phyloP scores from a whole-genome alignment of 768 basidiomycete species.

The Naganishia vishniacii region DNA sequence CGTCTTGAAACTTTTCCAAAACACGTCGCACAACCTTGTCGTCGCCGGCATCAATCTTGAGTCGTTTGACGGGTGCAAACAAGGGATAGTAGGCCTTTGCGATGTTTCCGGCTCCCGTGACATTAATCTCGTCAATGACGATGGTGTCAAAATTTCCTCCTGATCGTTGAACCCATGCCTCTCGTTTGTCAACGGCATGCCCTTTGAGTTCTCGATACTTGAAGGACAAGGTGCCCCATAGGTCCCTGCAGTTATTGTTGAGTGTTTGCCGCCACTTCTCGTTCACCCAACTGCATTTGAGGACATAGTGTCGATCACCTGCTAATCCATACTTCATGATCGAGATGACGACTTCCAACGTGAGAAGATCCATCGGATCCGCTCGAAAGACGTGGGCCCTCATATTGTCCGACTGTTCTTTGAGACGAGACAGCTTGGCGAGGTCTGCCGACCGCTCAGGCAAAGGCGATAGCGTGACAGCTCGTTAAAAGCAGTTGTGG shows the following conservation, averaged over 20 bases:
- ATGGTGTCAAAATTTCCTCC: background rate
- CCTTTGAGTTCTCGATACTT: background rate
- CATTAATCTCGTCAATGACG: background rate
- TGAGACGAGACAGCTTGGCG: background rate
- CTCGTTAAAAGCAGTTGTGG: background rate
- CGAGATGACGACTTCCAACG: background rate
- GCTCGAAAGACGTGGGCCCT: background rate
- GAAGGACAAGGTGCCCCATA: background rate
- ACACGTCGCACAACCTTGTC: background rate
- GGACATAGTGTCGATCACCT: background rate
- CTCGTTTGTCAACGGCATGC: background rate
- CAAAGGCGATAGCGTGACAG: background rate
- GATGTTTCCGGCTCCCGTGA: no score
- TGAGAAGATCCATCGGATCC: background rate
- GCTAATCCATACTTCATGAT: background rate
- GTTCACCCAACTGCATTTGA: background rate
- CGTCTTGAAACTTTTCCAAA: background rate
- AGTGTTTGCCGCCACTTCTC: background rate
- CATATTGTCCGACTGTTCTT: background rate
- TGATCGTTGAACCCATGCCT: background rate
- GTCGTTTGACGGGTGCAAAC: background rate
- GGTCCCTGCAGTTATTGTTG: background rate
- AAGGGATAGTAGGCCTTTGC: no score
- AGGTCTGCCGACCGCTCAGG: background rate
- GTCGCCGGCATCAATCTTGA: background rate